Percentiles rank a stretch among this genome's conserved stretches.
Evolutionary conservation across 2,329 filamentous ascomycete species (phyloP).

Genomic region (Colletotrichum costaricense): DNA sequence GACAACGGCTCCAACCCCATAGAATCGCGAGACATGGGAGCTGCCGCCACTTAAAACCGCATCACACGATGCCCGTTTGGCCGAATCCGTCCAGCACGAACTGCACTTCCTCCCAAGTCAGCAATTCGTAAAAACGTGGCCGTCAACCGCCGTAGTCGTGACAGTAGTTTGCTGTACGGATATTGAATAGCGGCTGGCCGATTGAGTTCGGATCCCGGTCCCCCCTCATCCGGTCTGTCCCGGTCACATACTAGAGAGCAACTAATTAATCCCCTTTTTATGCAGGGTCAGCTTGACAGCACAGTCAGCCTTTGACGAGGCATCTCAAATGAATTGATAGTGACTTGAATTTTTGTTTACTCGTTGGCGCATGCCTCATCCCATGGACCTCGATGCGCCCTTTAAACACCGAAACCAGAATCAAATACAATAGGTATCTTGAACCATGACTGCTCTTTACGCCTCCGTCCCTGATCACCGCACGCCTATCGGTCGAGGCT

Average conservation of each 20-base stretch:
- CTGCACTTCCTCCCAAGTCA: not conserved
- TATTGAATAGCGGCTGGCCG: not conserved
- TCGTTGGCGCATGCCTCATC: not conserved
- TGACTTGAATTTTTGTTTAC: not conserved
- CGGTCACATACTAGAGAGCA: not conserved
- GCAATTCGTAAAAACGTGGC: not conserved
- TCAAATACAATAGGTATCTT: constrained; percentile 2
- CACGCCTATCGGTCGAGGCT: not conserved
- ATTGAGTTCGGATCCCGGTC: not conserved
- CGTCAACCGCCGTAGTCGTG: too few species aligned
- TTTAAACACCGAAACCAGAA: not conserved
- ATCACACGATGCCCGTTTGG: not conserved
- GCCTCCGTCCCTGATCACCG: not conserved
- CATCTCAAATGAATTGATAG: not conserved
- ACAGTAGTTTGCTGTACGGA: too few species aligned
- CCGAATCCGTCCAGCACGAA: not conserved
- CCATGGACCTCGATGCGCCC: not conserved
- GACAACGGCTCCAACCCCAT: not conserved
- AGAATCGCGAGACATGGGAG: constrained; percentile 1
- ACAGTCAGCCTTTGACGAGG: not conserved
- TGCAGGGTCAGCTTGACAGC: not conserved
- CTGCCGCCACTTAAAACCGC: not conserved
- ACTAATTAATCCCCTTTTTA: not conserved
- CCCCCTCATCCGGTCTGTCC: not conserved
- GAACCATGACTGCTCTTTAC: not conserved